Percentiles rank a stretch among this genome's conserved stretches.
Evolutionary conservation across 2,329 filamentous ascomycete species (phyloP).

Genomic region (Exutisphaerella laricina): DNA sequence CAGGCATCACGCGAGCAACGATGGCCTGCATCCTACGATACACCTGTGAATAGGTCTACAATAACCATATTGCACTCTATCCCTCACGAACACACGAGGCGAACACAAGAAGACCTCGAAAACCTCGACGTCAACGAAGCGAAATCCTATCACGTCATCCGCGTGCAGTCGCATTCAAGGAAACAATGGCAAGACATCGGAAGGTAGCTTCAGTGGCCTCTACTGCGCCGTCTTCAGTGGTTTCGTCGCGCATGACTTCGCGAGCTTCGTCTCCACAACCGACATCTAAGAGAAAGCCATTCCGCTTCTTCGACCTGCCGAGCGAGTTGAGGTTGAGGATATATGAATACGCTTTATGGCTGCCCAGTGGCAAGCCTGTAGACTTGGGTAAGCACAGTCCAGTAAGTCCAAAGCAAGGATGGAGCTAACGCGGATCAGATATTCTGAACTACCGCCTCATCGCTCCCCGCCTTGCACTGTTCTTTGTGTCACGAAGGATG

Average conservation of each 20-base stretch:
- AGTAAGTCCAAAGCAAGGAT: no score
- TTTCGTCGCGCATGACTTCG: slow-evolving; percentile 22
- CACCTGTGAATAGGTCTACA: slow-evolving; percentile 3
- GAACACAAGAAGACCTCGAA: no score
- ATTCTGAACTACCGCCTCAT: slow-evolving; percentile 61
- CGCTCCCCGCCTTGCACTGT: slow-evolving; percentile 52
- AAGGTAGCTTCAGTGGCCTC: slow-evolving; percentile 15
- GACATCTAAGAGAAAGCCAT: slow-evolving; percentile 37
- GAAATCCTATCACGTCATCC: no score
- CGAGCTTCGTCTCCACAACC: slow-evolving; percentile 21
- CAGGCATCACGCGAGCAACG: slow-evolving; percentile 27
- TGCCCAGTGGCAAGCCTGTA: slow-evolving; percentile 46
- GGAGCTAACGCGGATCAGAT: no score
- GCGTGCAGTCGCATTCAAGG: no score
- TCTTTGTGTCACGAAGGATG: slow-evolving; percentile 57
- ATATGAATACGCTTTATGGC: slow-evolving; percentile 58
- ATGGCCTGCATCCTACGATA: slow-evolving; percentile 23
- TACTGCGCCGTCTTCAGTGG: slow-evolving; percentile 22
- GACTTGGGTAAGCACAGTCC: slow-evolving; percentile 48
- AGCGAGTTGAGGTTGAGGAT: slow-evolving; percentile 65
- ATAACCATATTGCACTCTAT: slow-evolving; percentile 4
- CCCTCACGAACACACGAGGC: no score
- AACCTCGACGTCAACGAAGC: no score
- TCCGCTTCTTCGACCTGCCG: slow-evolving; percentile 63
- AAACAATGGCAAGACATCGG: slow-evolving; percentile 5